Conservation (phyloP, 1,139 yeast species). For the Geotrichum citri-aurantii region DNA sequence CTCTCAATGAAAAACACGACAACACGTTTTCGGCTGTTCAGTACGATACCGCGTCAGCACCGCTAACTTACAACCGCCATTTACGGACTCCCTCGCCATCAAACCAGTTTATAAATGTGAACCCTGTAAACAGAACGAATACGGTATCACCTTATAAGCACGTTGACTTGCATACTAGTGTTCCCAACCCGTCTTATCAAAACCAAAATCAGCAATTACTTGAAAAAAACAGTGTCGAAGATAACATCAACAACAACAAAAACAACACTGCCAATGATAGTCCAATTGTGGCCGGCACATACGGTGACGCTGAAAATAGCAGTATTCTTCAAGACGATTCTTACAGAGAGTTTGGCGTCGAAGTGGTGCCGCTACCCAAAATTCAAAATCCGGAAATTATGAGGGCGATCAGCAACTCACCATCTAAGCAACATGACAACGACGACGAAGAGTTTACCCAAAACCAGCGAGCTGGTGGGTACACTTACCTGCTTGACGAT, state of each 20-base stretch:
- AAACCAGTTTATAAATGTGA: neutral
- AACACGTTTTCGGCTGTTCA: neutral
- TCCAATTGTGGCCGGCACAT: constrained; percentile 29
- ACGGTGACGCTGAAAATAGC: constrained; percentile 27
- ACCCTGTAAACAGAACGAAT: neutral
- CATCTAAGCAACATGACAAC: constrained; percentile 5
- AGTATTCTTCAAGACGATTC: constrained; percentile 20
- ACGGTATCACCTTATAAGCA: neutral
- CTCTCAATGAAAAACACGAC: neutral
- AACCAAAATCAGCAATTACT: neutral
- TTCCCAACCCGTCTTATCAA: neutral
- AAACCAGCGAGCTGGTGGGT: neutral
- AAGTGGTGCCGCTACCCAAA: constrained; percentile 13
- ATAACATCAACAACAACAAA: neutral
- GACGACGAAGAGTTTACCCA: constrained; percentile 10
- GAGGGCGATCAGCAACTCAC: constrained; percentile 16
- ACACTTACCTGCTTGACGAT: constrained; percentile 1
- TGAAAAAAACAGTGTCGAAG: neutral
- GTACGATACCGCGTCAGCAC: neutral
- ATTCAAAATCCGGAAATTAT: constrained; percentile 19
- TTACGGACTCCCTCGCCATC: neutral
- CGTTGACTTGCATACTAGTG: neutral
- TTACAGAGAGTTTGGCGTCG: constrained; percentile 5
- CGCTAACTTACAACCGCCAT: neutral
- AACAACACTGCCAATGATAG: neutral